Conservation (phyloP, 805 yeast species). For the Ogataea paraovalis region DNA sequence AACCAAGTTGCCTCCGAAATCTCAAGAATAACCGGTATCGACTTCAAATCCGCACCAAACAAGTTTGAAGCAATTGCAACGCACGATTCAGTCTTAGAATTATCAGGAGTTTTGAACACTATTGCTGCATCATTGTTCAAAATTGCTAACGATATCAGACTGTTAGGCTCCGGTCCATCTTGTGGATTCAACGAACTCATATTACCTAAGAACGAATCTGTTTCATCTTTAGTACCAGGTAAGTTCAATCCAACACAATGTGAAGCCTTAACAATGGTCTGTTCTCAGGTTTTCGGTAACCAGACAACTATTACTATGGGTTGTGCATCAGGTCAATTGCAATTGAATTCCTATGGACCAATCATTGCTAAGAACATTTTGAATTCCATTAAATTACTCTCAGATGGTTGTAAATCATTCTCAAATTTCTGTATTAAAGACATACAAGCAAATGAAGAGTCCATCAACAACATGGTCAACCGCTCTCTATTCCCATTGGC, state of each 20-base stretch:
- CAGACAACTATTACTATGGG: constrained; percentile 90
- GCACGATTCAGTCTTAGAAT: constrained; percentile 95
- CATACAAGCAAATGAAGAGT: constrained; percentile 77
- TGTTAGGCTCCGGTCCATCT: constrained; percentile 97
- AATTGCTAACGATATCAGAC: constrained; percentile 95
- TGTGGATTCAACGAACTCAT: constrained; percentile 96
- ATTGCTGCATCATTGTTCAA: constrained; percentile 88
- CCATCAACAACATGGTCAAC: constrained; percentile 77
- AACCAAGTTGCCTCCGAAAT: constrained; percentile 80
- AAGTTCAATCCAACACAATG: constrained; percentile 98
- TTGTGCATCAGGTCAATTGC: constrained; percentile 98
- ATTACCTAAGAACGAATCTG: constrained; percentile 96
- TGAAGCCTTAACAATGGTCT: constrained; percentile 97
- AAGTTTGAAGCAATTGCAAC: constrained; percentile 98
- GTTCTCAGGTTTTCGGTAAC: constrained; percentile 95
- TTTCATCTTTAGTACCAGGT: constrained; percentile 98
- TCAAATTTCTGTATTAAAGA: constrained; percentile 92
- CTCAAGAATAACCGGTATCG: constrained; percentile 77
- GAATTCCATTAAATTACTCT: constrained; percentile 80
- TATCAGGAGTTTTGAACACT: constrained; percentile 93
- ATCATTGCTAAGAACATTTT: constrained; percentile 85
- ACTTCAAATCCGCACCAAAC: constrained; percentile 91
- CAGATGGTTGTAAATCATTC: constrained; percentile 86
- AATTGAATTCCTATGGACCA: constrained; percentile 95
- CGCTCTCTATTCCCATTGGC: constrained; percentile 90